Evolutionary conservation across 495 filamentous ascomycete species (phyloP), one percentile per base, ranked within the genome.

Genomic region (Rhizodiscina lignyota): DNA sequence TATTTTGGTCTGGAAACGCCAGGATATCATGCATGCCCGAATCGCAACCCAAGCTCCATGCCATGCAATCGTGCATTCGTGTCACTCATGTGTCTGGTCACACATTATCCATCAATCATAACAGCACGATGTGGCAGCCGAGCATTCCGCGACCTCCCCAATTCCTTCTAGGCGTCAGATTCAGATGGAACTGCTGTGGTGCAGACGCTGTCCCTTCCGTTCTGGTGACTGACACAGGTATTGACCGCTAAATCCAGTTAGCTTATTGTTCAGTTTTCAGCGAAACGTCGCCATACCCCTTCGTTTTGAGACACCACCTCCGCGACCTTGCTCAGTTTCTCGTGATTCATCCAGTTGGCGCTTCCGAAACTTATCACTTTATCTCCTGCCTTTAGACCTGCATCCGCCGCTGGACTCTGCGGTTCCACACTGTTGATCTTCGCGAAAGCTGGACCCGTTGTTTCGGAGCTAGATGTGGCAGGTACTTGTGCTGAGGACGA

Each of bases 111-210:
- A n/a, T n/a, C n/a, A n/a, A n/a, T n/a, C n/a, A 75, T 37, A 85
- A 34, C n/a, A 80, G 83, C 42, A 91, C 54, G 23, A 93, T 65
- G 64, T 91, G 83, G 52, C 87, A 96, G 21, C 87, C 87, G 39
- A 96, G 58, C 44, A 87, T 52, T 3, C 87, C 87, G 47, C 81
- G 67, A 5, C 87, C 87, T 31, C 86, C 87, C 87, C 87, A 96
- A 49, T 81, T 61, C 28, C 67, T 66, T 38, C 72, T 64, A 28
- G 87, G 87, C 35, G 61, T 77, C 39, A 96, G 53, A 35, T 70
- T 72, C 37, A 93, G 50, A 16, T 72, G 60, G 34, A 87, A 48
- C 34, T 83, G 75, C 36, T 72, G 49, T 22, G 51, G 41, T n/a
- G 52, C n/a, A n/a, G n/a, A 8, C 8, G 8, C 24, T 13, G 24